These are phyloP conservation scores for Colletotrichum spinosum DNA, from an alignment of 2,329 filamentous ascomycete genomes.

Conservation along the genomic window DNA sequence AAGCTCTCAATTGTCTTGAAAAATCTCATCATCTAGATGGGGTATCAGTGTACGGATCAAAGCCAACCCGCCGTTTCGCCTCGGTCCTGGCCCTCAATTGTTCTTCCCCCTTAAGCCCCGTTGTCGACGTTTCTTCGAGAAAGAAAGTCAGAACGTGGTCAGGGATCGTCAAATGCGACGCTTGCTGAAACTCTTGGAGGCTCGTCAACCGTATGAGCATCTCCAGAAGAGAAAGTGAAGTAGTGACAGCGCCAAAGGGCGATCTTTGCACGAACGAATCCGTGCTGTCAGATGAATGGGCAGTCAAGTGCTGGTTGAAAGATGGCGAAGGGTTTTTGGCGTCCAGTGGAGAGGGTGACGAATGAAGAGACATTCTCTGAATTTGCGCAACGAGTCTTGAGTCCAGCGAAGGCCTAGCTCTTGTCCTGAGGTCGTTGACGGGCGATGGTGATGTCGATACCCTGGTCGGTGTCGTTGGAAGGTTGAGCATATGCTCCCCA, in stretches of 20 bases:
- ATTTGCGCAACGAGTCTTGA: constrained; percentile 54
- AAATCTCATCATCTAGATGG: constrained; percentile 29
- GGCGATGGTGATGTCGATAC: constrained; percentile 15
- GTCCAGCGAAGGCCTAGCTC: constrained; percentile 48
- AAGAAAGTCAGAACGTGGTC: constrained; percentile 93
- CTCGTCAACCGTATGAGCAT: constrained; percentile 88
- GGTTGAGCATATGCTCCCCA: constrained; percentile 41
- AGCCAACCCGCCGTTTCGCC: constrained; percentile 63
- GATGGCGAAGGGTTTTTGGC: constrained; percentile 6
- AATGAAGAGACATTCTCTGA: constrained; percentile 51
- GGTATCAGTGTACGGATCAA: constrained; percentile 66
- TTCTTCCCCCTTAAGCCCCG: constrained; percentile 59
- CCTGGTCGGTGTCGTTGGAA: background rate
- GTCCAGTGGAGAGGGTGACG: constrained; percentile 28
- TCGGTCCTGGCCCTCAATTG: constrained; percentile 57
- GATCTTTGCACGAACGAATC: constrained; percentile 54
- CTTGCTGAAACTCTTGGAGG: constrained; percentile 92
- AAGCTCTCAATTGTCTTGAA: background rate
- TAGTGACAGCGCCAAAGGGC: constrained; percentile 64
- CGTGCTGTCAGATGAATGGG: constrained; percentile 34
- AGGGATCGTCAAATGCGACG: constrained; percentile 87
- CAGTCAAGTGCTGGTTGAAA: constrained; percentile 22
- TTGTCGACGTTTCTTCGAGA: constrained; percentile 71
- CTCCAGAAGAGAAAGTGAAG: constrained; percentile 81
- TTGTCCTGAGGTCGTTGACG: constrained; percentile 20